A percentile compares a stretch with the other conserved stretches of the same genome.
Evolutionary conservation across 768 basidiomycete genomes (phyloP).

Genomic region (Trametes cubensis): DNA sequence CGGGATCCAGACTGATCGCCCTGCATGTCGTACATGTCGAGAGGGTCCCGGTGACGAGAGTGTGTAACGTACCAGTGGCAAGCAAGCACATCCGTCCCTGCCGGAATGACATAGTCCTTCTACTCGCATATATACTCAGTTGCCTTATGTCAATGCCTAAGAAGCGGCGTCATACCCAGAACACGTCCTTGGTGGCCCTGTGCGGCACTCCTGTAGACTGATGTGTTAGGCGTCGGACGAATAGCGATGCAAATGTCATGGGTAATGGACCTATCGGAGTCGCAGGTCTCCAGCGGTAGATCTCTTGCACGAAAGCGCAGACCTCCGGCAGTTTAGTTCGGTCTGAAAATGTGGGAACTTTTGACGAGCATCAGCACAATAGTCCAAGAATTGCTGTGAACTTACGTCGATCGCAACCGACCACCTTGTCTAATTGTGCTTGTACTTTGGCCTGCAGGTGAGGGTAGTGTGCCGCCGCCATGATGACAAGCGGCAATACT

Average conservation of each 20-base stretch:
- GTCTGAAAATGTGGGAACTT: constrained; percentile 48
- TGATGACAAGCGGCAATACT: constrained; percentile 33
- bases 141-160: not conserved
- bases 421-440: constrained; percentile 40
- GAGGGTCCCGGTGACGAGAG: not conserved
- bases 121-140: not conserved
- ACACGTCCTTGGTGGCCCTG: constrained; percentile 62
- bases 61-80: constrained; percentile 39
- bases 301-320: constrained; percentile 45
- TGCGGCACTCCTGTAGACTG: constrained; percentile 60
- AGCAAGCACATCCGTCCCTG: constrained; percentile 41
- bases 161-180: constrained; percentile 46
- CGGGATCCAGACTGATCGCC: constrained; percentile 38
- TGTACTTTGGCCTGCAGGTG: constrained; percentile 39
- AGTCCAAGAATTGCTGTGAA: too few relatives aligned
- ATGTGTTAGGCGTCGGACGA: too few relatives aligned
- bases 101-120: constrained; percentile 45
- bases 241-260: not conserved
- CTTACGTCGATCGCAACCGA: constrained; percentile 40
- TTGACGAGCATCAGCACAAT: not conserved
- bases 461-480: constrained; percentile 44
- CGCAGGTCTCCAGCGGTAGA: constrained; percentile 46
- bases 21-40: constrained; percentile 3
- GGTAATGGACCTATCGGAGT: constrained; percentile 34
- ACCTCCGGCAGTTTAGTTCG: constrained; percentile 39